These are phyloP conservation scores for Panaeolus papilionaceus DNA, from an alignment of 768 basidiomycete species.

Conservation along the genomic window DNA sequence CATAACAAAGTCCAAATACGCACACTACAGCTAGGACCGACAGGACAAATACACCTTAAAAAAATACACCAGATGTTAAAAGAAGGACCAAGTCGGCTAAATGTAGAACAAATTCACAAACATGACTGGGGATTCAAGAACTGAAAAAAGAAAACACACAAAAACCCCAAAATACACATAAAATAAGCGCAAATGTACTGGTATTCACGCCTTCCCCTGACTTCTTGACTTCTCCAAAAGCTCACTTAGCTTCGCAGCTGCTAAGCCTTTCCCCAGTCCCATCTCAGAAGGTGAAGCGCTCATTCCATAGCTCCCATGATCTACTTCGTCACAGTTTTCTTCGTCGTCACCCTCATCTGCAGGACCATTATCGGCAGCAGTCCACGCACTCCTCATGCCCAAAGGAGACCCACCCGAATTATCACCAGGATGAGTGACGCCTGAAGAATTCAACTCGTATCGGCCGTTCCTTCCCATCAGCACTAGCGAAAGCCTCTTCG, in stretches of 20 bases:
- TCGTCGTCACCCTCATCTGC: slow-evolving; percentile 11
- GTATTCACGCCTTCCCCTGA: slow-evolving; percentile 15
- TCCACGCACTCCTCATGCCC: slow-evolving; percentile 24
- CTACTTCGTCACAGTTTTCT: background rate
- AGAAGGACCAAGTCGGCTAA: no score
- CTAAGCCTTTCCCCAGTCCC: slow-evolving; percentile 50
- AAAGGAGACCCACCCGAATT: slow-evolving; percentile 26
- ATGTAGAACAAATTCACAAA: no score
- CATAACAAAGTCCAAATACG: no score
- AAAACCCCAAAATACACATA: background rate
- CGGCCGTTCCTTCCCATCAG: slow-evolving; percentile 43
- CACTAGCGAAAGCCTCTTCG: slow-evolving; percentile 66
- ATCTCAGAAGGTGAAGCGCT: background rate
- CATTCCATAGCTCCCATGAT: slow-evolving; percentile 11
- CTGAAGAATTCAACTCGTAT: slow-evolving; percentile 32
- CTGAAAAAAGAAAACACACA: background rate
- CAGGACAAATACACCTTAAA: no score
- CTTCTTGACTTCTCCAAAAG: slow-evolving; percentile 49
- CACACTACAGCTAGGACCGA: no score
- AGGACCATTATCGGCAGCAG: slow-evolving; percentile 24
- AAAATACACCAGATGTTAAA: no score
- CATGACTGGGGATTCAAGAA: no score
- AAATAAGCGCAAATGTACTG: background rate
- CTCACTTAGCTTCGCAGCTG: slow-evolving; percentile 60
- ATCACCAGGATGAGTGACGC: slow-evolving; percentile 41